Percentiles rank a stretch among this genome's conserved stretches.
phyloP scores from a whole-genome alignment of 2,329 filamentous ascomycete species.

The Lachnum nothofagi region DNA sequence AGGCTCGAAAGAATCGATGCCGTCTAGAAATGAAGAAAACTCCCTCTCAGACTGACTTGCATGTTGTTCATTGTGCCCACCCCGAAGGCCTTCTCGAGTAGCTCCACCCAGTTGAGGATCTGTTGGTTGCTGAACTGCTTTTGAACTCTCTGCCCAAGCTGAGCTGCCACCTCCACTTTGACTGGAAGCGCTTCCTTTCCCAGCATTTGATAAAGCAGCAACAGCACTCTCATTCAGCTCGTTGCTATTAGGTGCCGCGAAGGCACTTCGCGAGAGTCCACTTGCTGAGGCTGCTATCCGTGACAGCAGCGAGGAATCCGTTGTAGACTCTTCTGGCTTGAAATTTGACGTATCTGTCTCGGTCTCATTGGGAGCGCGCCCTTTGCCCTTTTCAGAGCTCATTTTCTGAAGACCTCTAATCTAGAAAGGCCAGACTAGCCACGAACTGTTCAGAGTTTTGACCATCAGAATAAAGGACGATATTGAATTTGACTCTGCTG shows the following conservation, averaged over 20 bases:
- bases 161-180: slow-evolving; percentile 11
- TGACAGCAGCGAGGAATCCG: slow-evolving; percentile 21
- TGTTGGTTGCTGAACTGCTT: slow-evolving; percentile 8
- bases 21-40: slow-evolving; percentile 30
- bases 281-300: slow-evolving; percentile 33
- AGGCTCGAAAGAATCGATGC: slow-evolving; percentile 23
- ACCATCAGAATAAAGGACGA: too few relatives aligned
- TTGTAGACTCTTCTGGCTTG: slow-evolving; percentile 5
- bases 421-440: too few relatives aligned
- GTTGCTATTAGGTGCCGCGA: slow-evolving; percentile 22
- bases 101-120: background rate
- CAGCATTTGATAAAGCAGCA: slow-evolving; percentile 24
- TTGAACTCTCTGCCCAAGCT: slow-evolving; percentile 22
- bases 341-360: background rate
- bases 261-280: slow-evolving; percentile 32
- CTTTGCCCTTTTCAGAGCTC: slow-evolving; percentile 7
- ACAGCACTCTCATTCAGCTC: slow-evolving; percentile 20
- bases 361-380: background rate
- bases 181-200: slow-evolving; percentile 19
- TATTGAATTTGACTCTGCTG: too few relatives aligned
- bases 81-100: slow-evolving; percentile 14
- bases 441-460: background rate
- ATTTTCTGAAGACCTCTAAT: background rate
- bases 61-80: slow-evolving; percentile 24
- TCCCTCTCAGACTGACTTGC: slow-evolving; percentile 24